phyloP scores from a whole-genome alignment of 2,329 filamentous ascomycete species.

The Diaporthe eres region DNA sequence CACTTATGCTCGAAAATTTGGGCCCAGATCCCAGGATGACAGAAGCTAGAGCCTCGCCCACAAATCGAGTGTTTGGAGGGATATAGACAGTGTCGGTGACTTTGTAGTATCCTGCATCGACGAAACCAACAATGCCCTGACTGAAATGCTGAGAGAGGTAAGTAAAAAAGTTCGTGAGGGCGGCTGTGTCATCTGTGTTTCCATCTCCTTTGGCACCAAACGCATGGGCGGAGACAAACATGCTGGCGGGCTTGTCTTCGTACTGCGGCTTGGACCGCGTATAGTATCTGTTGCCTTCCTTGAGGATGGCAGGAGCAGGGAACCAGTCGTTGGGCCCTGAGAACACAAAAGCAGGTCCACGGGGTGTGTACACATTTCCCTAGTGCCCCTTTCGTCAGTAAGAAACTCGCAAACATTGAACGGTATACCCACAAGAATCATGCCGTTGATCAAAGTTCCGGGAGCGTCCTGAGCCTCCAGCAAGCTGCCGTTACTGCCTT shows the following conservation, averaged over 20 bases:
- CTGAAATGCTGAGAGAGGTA: slow-evolving; percentile 52
- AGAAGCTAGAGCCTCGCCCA: slow-evolving; percentile 69
- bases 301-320: slow-evolving; percentile 68
- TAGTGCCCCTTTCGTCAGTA: slow-evolving; percentile 51
- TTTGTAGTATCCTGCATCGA: slow-evolving; percentile 76
- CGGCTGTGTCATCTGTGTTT: slow-evolving; percentile 70
- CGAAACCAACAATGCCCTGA: slow-evolving; percentile 68
- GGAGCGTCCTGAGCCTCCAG: neutral
- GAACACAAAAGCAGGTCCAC: slow-evolving; percentile 62
- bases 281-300: slow-evolving; percentile 64
- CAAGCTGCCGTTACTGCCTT: slow-evolving; percentile 56
- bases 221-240: slow-evolving; percentile 73
- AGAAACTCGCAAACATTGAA: slow-evolving; percentile 5
- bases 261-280: slow-evolving; percentile 75
- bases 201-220: slow-evolving; percentile 79
- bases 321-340: slow-evolving; percentile 58
- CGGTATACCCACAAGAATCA: neutral
- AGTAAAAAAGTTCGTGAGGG: slow-evolving; percentile 50
- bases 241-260: slow-evolving; percentile 62
- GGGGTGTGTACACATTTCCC: slow-evolving; percentile 75
- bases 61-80: slow-evolving; percentile 64
- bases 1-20: slow-evolving; percentile 68
- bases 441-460: slow-evolving; percentile 30
- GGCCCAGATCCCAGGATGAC: slow-evolving; percentile 69
- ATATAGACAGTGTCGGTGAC: slow-evolving; percentile 68